Conservation (phyloP, 2,329 filamentous ascomycete genomes). For the Colletotrichum lupini region DNA sequence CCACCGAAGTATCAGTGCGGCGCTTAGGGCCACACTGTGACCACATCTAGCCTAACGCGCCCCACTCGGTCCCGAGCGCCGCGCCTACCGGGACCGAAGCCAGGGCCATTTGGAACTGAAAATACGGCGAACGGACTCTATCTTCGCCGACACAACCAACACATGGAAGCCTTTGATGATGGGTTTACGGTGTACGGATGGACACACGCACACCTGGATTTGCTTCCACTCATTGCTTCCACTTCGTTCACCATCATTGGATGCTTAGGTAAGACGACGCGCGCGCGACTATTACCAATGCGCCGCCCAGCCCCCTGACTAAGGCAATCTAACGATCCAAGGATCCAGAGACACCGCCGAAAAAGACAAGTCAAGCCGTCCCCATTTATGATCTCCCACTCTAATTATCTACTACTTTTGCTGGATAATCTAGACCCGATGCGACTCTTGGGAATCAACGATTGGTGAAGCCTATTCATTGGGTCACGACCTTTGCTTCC, state of each 20-base stretch:
- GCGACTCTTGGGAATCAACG: neutral
- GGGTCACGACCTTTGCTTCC: neutral
- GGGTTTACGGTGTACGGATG: neutral
- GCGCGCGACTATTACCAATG: conserved; percentile 30
- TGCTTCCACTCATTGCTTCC: neutral
- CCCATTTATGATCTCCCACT: neutral
- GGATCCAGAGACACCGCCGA: neutral
- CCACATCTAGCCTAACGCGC: neutral
- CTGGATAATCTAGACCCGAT: neutral
- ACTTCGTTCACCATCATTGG: no score
- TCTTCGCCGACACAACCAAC: conserved; percentile 10
- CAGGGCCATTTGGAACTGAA: neutral
- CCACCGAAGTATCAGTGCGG: conserved; percentile 3
- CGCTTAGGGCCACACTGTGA: conserved; percentile 24
- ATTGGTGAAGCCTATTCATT: neutral
- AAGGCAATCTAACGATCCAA: neutral
- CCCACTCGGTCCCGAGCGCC: conserved; percentile 14
- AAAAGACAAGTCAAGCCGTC: neutral
- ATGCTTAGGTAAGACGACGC: neutral
- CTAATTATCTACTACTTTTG: neutral
- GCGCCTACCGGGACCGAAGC: conserved; percentile 1
- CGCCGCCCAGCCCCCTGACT: conserved; percentile 16
- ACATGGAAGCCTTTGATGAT: neutral
- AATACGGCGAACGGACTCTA: conserved; percentile 16
- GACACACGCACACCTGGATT: neutral